Percentiles rank a stretch among this genome's conserved stretches.
Evolutionary conservation across 169 alveolate species (phyloP).

Genomic region (Plasmodium blacklocki): DNA sequence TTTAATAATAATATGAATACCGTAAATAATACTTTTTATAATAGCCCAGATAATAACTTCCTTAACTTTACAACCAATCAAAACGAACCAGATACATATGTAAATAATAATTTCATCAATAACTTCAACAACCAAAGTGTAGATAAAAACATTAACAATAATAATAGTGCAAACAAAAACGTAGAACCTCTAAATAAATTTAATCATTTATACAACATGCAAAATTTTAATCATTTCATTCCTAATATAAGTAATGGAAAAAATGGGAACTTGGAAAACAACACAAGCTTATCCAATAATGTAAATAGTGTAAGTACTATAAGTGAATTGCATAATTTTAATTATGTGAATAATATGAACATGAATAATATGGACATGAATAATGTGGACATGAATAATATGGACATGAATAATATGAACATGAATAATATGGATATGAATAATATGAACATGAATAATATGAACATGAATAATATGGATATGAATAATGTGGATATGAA

Average conservation of each 20-base stretch:
- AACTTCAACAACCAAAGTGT: not conserved
- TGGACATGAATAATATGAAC: not conserved
- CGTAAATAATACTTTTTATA: not conserved
- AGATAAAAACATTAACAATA: too few species aligned
- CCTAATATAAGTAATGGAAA: not conserved
- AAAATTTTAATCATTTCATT: not conserved
- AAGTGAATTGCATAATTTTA: not conserved
- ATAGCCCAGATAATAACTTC: not conserved
- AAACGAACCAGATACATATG: not conserved
- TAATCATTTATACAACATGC: not conserved
- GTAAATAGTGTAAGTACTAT: not conserved
- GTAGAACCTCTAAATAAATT: not conserved
- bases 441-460: too few species aligned
- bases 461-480: too few species aligned
- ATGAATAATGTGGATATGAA: too few species aligned
- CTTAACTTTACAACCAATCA: not conserved
- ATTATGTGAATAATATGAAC: not conserved
- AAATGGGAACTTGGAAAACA: not conserved
- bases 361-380: too few species aligned
- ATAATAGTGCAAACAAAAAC: not conserved
- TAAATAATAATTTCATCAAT: not conserved
- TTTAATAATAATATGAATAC: conserved; percentile 1
- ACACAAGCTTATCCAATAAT: too few species aligned
- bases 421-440: too few species aligned
- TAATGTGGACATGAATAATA: not conserved